Percentiles rank a stretch among this genome's conserved stretches.
Conservation (phyloP, 805 yeast species). For the Brettanomyces custersianus region DNA sequence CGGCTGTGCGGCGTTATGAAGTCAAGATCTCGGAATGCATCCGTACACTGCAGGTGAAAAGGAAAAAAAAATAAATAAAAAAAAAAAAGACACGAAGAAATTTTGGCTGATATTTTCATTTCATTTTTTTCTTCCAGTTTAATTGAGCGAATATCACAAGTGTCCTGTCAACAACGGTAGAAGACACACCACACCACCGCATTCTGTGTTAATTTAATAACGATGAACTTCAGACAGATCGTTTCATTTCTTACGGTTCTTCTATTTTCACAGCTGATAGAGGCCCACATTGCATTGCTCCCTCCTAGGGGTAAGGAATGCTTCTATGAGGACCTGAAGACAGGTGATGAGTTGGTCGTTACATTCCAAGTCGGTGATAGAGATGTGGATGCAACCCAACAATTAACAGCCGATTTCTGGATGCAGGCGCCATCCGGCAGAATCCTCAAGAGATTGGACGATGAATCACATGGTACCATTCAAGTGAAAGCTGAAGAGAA, state of each 20-base stretch:
- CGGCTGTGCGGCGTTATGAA: no score
- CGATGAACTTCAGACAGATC: neutral
- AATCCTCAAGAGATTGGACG: conserved; percentile 39
- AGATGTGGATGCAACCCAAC: conserved; percentile 61
- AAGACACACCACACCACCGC: no score
- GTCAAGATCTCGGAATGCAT: no score
- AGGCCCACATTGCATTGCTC: conserved; percentile 73
- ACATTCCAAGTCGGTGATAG: conserved; percentile 92
- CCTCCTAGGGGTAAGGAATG: conserved; percentile 83
- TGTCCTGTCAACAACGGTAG: no score
- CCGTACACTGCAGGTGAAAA: no score
- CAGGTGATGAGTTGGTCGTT: conserved; percentile 79
- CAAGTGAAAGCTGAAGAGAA: conserved; percentile 50
- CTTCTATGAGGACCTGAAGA: conserved; percentile 74
- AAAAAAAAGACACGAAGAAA: no score
- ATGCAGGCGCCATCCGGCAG: conserved; percentile 33
- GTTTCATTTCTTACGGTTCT: conserved; percentile 1
- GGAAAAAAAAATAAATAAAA: no score
- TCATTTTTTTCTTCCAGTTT: no score
- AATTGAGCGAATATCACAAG: no score
- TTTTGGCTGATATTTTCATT: no score
- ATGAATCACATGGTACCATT: conserved; percentile 75
- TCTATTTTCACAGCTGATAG: conserved; percentile 8
- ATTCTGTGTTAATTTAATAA: no score
- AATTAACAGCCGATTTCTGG: conserved; percentile 60